These are phyloP conservation scores for Clonostachys solani DNA, from an alignment of 2,329 filamentous ascomycete genomes.

Conservation along the genomic window DNA sequence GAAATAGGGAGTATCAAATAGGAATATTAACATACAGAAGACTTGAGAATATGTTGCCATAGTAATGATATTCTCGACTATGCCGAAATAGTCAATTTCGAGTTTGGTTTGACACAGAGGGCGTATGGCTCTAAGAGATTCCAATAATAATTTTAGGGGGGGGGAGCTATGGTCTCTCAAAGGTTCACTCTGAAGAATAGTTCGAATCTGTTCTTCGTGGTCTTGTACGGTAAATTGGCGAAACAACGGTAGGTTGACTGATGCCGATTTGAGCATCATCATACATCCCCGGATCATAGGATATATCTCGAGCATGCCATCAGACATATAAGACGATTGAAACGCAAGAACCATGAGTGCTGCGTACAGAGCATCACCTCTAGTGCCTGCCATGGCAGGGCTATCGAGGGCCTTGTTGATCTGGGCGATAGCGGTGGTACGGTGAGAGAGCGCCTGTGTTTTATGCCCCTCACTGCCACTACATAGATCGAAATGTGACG, in stretches of 20 bases:
- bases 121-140: background rate
- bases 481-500: constrained; percentile 22
- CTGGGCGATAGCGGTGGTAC: constrained; percentile 26
- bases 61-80: background rate
- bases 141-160: background rate
- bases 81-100: background rate
- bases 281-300: constrained; percentile 30
- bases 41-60: background rate
- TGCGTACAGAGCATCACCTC: constrained; percentile 26
- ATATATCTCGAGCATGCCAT: constrained; percentile 32
- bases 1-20: too few relatives aligned
- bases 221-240: background rate
- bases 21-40: background rate
- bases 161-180: background rate
- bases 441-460: constrained; percentile 24
- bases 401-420: constrained; percentile 26
- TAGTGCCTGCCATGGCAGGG: constrained; percentile 13
- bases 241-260: background rate
- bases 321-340: constrained; percentile 30
- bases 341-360: constrained; percentile 28
- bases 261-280: constrained; percentile 3
- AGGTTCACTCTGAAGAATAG: background rate
- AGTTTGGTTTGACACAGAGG: background rate
- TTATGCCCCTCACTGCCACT: constrained; percentile 1
- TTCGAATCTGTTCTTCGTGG: background rate